Base-by-base conservation (phyloP, 1,139 yeast genomes). In the Zhuliangozyma blackwelliae region DNA sequence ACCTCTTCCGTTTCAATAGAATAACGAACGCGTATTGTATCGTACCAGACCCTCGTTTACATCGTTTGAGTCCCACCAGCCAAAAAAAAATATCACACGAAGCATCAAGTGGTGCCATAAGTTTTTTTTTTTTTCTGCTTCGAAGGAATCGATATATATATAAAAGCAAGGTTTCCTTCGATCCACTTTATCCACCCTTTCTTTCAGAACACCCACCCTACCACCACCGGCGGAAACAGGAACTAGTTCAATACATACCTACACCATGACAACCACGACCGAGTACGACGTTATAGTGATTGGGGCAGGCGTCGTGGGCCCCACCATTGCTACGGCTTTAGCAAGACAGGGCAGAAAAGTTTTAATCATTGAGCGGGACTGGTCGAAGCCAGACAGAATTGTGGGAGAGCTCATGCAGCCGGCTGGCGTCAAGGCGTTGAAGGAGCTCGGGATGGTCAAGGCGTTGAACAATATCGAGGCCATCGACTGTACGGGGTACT, bases 331-430 rank as follows among this genome's bases (percentile, higher is more conserved):
- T 33, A 84, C 90, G 0, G 89, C 88, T 3, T 65, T 92, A 41
- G 97, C 96, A 2, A 75, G 94, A 50, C 95, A 87, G 54, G 97
- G 97, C 28, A 72, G 96, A 50, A 71, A 73, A 36, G 92, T 84
- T 13, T 59, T 84, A 39, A 77, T 84, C 29, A 65, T 82, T 23
- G 99, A 92, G 59, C 75, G 97, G 47, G 96, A 88, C 56, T 84
- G 96, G 85, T 61, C 77, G 21, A 85, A 79, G 57, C 98, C 98
- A 1, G 97, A 92, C 59, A 75, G 98, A 49, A 92, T 92, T 41
- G 98, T 92, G 28, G 99, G 99, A 30, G 99, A 92, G 59, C 72
- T 92, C 52, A 73, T 92, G 73, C 99, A 92, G 60, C 99, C 99
- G 5, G 92, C 89, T 22, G 98, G 98, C 10, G 67, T 90, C 27